Conservation (phyloP, 2,329 filamentous ascomycete species). For the Phialophora expanda region DNA sequence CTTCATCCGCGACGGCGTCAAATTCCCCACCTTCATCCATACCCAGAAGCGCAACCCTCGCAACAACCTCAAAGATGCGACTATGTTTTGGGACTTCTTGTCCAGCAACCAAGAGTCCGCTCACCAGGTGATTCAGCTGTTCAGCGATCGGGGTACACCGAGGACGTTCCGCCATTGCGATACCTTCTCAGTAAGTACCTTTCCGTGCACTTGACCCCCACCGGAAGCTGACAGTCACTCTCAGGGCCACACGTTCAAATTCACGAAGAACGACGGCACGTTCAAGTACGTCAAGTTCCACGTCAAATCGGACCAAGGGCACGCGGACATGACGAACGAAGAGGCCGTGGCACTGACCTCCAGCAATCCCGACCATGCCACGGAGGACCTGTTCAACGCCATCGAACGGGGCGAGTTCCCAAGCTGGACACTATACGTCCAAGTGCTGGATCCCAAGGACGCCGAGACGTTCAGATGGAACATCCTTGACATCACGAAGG, state of each 20-base stretch:
- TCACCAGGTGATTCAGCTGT: conserved; percentile 69
- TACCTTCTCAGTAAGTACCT: conserved; percentile 53
- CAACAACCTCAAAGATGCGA: conserved; percentile 71
- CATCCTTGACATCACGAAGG: conserved; percentile 72
- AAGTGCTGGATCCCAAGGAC: conserved; percentile 66
- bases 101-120: conserved; percentile 66
- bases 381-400: conserved; percentile 66
- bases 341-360: conserved; percentile 61
- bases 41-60: conserved; percentile 74
- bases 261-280: conserved; percentile 67
- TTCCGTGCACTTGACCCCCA: neutral
- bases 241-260: conserved; percentile 70
- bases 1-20: conserved; percentile 62
- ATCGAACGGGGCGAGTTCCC: conserved; percentile 67
- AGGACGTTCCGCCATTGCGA: conserved; percentile 70
- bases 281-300: conserved; percentile 72
- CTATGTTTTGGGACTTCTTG: conserved; percentile 71
- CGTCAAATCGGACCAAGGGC: conserved; percentile 67
- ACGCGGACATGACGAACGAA: conserved; percentile 63
- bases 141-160: conserved; percentile 69
- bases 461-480: conserved; percentile 67
- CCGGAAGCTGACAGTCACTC: neutral
- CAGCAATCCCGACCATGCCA: conserved; percentile 63
- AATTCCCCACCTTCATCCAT: conserved; percentile 73
- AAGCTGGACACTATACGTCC: conserved; percentile 68